Conservation (phyloP, 164 flowering plant species). For the Kingdonia uniflora region DNA sequence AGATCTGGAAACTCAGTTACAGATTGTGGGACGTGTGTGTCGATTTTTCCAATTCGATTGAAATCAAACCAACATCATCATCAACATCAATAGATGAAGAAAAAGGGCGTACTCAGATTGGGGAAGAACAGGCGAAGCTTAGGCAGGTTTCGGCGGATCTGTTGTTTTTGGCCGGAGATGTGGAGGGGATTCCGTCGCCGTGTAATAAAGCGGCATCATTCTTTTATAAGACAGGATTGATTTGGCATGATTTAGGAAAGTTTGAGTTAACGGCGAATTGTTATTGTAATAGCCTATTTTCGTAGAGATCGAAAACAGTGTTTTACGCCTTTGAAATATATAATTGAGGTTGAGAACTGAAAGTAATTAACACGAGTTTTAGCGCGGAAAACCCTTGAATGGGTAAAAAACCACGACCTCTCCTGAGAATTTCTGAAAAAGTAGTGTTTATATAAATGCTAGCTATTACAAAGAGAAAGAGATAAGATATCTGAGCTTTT, state of each 20-base stretch:
- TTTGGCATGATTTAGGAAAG: constrained; percentile 54
- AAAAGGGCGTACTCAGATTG: background rate
- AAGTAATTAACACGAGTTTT: too few relatives aligned
- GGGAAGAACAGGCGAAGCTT: constrained; percentile 45
- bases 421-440: too few relatives aligned
- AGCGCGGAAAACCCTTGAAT: too few relatives aligned
- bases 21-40: constrained; percentile 96
- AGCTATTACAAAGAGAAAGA: too few relatives aligned
- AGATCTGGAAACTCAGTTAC: constrained; percentile 81
- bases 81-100: constrained; percentile 9
- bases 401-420: too few relatives aligned
- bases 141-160: constrained; percentile 76
- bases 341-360: too few relatives aligned
- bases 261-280: constrained; percentile 62
- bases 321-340: too few relatives aligned
- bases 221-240: constrained; percentile 61
- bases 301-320: too few relatives aligned
- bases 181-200: constrained; percentile 65
- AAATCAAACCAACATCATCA: constrained; percentile 1
- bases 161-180: constrained; percentile 42
- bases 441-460: too few relatives aligned
- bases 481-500: too few relatives aligned
- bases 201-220: constrained; percentile 60
- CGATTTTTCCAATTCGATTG: constrained; percentile 59
- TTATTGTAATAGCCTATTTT: too few relatives aligned